phyloP scores from a whole-genome alignment of 352 stramenopile genomes.

The Pythium apleroticum region DNA sequence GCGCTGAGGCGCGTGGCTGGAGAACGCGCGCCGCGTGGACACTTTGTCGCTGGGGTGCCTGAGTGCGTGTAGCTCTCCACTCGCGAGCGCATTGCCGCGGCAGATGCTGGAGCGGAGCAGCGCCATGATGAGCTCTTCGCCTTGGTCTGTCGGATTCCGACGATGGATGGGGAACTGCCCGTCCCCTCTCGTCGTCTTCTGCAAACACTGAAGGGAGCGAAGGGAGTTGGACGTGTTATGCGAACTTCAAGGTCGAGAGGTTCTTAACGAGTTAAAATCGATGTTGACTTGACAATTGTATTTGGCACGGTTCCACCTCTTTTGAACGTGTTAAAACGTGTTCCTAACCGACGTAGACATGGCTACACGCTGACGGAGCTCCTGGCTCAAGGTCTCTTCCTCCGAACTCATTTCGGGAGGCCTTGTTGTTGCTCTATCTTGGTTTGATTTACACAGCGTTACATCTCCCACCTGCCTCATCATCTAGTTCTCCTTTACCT shows the following conservation, averaged over 20 bases:
- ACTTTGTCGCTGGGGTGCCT: constrained; percentile 21
- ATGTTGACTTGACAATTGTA: neutral
- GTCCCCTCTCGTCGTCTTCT: constrained; percentile 25
- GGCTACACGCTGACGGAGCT: neutral
- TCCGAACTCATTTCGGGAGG: no score
- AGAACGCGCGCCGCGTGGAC: constrained; percentile 21
- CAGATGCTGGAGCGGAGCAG: constrained; percentile 23
- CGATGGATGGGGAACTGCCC: neutral
- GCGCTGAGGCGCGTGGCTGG: neutral
- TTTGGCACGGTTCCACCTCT: neutral
- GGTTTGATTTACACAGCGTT: constrained; percentile 5
- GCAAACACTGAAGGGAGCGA: neutral
- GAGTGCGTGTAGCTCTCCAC: constrained; percentile 11
- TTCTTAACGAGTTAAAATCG: constrained; percentile 1
- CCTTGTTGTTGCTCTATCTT: constrained; percentile 4
- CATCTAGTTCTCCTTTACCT: constrained; percentile 67
- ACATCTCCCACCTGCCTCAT: neutral
- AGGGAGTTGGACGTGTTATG: constrained; percentile 21
- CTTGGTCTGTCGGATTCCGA: neutral
- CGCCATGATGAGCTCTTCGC: constrained; percentile 16
- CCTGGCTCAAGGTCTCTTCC: neutral
- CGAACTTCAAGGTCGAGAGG: constrained; percentile 25
- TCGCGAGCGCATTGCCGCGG: constrained; percentile 16
- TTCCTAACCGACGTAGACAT: neutral
- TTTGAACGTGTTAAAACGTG: neutral